phyloP scores from a whole-genome alignment of 2,329 filamentous ascomycete species.

The Clarireedia monteithiana region DNA sequence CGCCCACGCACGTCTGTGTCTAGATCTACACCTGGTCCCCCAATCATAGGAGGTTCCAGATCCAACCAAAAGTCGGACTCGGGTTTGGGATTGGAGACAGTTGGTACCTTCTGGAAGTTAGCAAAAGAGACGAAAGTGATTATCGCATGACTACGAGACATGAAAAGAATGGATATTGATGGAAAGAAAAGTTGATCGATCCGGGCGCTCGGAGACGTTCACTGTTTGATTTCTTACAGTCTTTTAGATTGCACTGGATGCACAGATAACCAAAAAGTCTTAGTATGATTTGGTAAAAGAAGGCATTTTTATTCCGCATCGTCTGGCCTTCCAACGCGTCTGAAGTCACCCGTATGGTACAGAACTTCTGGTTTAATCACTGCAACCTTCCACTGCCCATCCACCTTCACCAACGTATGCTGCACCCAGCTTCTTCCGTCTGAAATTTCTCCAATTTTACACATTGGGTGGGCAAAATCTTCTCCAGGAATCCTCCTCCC shows the following conservation, averaged over 20 bases:
- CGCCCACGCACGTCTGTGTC: too few relatives aligned
- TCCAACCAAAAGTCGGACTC: too few relatives aligned
- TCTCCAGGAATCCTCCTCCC: slow-evolving; percentile 15
- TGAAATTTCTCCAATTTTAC: slow-evolving; percentile 15
- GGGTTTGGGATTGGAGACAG: too few relatives aligned
- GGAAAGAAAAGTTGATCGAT: too few relatives aligned
- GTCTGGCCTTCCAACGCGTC: slow-evolving; percentile 12
- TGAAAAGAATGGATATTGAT: too few relatives aligned
- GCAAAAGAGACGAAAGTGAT: too few relatives aligned
- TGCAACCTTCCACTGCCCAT: slow-evolving; percentile 13
- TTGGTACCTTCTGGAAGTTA: too few relatives aligned
- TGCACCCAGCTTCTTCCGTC: slow-evolving; percentile 19
- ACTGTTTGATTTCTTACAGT: too few relatives aligned
- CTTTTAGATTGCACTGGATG: not conserved
- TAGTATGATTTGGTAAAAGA: not conserved
- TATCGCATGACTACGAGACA: too few relatives aligned
- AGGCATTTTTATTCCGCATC: not conserved
- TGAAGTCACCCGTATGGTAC: slow-evolving; percentile 19
- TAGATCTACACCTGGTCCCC: too few relatives aligned
- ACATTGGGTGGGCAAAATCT: slow-evolving; percentile 14
- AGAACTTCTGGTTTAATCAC: slow-evolving; percentile 16
- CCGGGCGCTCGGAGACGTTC: too few relatives aligned
- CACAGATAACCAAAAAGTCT: not conserved
- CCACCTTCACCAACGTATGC: slow-evolving; percentile 15
- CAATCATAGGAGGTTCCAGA: too few relatives aligned